Evolutionary conservation across 306 rosid species (phyloP).

Genomic region (Ormosia semicastrata): DNA sequence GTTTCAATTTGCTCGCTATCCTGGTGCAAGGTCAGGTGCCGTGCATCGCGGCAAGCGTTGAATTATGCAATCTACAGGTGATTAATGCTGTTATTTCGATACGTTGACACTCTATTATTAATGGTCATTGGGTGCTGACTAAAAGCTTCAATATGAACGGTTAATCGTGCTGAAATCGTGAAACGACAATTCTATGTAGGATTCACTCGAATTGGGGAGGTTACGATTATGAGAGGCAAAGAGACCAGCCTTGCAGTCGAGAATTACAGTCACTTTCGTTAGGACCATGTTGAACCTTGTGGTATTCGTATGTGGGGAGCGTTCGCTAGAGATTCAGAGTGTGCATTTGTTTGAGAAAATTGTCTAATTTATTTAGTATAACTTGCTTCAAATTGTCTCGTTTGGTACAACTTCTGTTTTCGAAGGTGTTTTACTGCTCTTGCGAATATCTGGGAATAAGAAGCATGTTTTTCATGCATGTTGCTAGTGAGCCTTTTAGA

Average conservation of each 20-base stretch:
- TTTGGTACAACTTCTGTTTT: background rate
- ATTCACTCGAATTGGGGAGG: slow-evolving; percentile 49
- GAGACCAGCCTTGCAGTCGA: slow-evolving; percentile 46
- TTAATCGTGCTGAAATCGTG: slow-evolving; percentile 64
- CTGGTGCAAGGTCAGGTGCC: slow-evolving; percentile 99
- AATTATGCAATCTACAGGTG: slow-evolving; percentile 73
- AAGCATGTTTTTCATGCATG: slow-evolving; percentile 25
- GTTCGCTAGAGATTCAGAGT: slow-evolving; percentile 44
- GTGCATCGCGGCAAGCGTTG: slow-evolving; percentile 96
- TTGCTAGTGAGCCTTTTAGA: slow-evolving; percentile 10
- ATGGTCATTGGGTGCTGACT: slow-evolving; percentile 43
- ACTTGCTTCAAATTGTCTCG: slow-evolving; percentile 27
- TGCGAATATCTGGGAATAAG: background rate
- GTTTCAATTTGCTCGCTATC: slow-evolving; percentile 97
- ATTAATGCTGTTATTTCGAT: slow-evolving; percentile 46
- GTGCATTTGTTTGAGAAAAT: slow-evolving; percentile 38
- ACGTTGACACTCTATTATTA: slow-evolving; percentile 44
- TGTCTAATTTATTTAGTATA: slow-evolving; percentile 35
- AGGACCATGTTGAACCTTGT: slow-evolving; percentile 39
- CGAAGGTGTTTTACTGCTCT: slow-evolving; percentile 22
- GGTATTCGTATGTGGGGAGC: slow-evolving; percentile 21
- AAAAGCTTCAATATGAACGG: slow-evolving; percentile 37
- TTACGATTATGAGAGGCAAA: slow-evolving; percentile 53
- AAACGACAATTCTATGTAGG: slow-evolving; percentile 79
- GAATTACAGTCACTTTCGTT: slow-evolving; percentile 53